Evolutionary conservation across 352 stramenopile genomes (phyloP).

Genomic region (Globisporangium cylindrosporum): DNA sequence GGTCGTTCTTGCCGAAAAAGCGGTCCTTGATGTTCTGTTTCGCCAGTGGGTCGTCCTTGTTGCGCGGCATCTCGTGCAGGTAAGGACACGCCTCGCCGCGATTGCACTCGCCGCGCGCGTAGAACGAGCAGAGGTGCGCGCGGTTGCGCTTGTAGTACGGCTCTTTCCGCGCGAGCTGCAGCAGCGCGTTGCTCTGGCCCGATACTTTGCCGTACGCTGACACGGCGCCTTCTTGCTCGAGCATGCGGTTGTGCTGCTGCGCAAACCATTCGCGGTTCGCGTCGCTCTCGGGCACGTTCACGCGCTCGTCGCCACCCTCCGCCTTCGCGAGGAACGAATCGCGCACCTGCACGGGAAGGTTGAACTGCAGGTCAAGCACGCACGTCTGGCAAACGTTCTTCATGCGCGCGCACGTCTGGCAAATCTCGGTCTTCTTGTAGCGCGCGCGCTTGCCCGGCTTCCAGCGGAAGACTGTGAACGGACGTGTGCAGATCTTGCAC

Average conservation of each 20-base stretch:
- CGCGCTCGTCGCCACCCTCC: constrained; percentile 32
- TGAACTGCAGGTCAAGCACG: constrained; percentile 98
- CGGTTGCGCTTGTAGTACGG: constrained; percentile 92
- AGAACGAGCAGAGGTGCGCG: constrained; percentile 95
- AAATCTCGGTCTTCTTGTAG: constrained; percentile 99
- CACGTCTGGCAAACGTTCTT: constrained; percentile 99
- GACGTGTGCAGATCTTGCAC: constrained; percentile 98
- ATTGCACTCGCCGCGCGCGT: constrained; percentile 92
- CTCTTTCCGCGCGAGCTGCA: constrained; percentile 82
- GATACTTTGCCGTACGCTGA: constrained; percentile 83
- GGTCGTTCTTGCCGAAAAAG: constrained; percentile 94
- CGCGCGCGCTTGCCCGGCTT: constrained; percentile 96
- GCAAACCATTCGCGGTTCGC: constrained; percentile 95
- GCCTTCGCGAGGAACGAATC: constrained; percentile 85
- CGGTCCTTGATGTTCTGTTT: constrained; percentile 96
- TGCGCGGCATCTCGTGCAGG: constrained; percentile 92
- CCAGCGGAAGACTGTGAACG: constrained; percentile 98
- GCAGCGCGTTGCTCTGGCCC: constrained; percentile 69
- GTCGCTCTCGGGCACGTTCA: constrained; percentile 90
- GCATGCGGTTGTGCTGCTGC: constrained; percentile 87
- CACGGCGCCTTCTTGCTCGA: constrained; percentile 89
- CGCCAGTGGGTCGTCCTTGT: constrained; percentile 91
- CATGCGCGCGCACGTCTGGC: constrained; percentile 96
- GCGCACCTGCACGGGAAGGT: constrained; percentile 93
- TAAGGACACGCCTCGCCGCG: constrained; percentile 92